Base-by-base conservation (phyloP, 2,329 filamentous ascomycete species). In the Emergomyces pasteurianus region DNA sequence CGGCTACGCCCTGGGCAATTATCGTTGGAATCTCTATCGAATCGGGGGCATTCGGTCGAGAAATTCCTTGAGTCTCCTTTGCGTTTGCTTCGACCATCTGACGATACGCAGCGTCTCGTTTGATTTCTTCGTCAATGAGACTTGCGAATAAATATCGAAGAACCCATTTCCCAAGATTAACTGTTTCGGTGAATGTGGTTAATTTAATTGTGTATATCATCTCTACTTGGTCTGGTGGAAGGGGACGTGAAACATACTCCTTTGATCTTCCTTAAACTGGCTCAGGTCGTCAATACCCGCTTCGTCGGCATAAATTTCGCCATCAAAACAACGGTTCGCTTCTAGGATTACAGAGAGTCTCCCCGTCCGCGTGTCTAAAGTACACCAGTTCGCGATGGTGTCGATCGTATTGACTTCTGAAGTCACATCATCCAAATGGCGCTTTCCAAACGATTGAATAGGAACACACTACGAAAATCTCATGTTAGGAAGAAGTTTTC, bases 151-250 rank as follows among this genome's bases (percentile, higher is more conserved):
- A 81, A 73, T 96, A 95, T 40, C 94, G 85, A 62, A 99, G 77
- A 53, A 97, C 85, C 94, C 94, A 99, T 79, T 95, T 96, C 9
- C 94, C 94, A 53, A 97, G 84, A 69, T 96, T 97, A 73, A 97
- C 89, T 94, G 65, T 31, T 40, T 16, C 26, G 7, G 21, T 16
- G 47, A 43, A 18, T 28, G 14, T n/a, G 21, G 42, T 60, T 58
- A 56, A 40, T 8, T 60, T 58, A 56, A 40, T 8, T 3, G 14
- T 5, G 31, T 28, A 47, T 50, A 42, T 4, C 16, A 34, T n/a
- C 14, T 57, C 8, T 46, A 23, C 10, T 38, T 60, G 34, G 34
- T 23, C 16, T 55, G 50, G n/a, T n/a, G 28, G 47, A 23, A 49
- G n/a, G n/a, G 36, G 47, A 58, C 7, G 36, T 36, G 7, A 62